A percentile compares a stretch with the other conserved stretches of the same genome.
These are phyloP conservation scores for Xanthoparmelia taractica DNA, from an alignment of 495 filamentous ascomycete genomes.

Conservation along the genomic window DNA sequence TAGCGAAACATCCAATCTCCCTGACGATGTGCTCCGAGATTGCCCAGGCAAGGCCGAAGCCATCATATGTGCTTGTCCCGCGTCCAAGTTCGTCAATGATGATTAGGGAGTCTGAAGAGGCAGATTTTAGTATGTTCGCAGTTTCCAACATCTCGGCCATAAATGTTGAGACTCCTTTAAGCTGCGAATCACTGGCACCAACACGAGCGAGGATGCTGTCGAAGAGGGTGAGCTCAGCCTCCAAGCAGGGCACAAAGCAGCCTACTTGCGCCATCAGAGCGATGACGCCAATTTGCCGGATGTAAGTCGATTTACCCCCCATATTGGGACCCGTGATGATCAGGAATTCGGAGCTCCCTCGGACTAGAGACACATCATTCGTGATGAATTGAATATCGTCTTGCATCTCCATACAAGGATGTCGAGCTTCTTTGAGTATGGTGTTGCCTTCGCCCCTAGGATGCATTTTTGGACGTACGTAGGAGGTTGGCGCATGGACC, in stretches of 20 bases:
- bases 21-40: conserved; percentile 96
- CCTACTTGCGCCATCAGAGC: conserved; percentile 96
- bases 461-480: conserved; percentile 88
- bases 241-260: conserved; percentile 88
- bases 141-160: conserved; percentile 99
- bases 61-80: conserved; percentile 96
- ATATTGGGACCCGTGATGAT: conserved; percentile 99
- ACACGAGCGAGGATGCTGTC: conserved; percentile 97
- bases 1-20: conserved; percentile 84
- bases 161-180: conserved; percentile 98
- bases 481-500: conserved; percentile 84
- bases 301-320: conserved; percentile 98
- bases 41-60: conserved; percentile 96
- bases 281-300: conserved; percentile 94
- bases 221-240: conserved; percentile 91
- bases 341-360: conserved; percentile 78
- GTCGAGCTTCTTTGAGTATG: conserved; percentile 82
- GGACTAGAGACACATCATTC: conserved; percentile 82
- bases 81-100: conserved; percentile 99
- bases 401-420: conserved; percentile 99
- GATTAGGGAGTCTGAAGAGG: conserved; percentile 86
- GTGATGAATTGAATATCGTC: conserved; percentile 98
- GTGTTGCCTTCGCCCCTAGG: conserved; percentile 84
- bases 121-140: conserved; percentile 94
- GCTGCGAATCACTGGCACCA: conserved; percentile 87